Evolutionary conservation across 345 rosid species (phyloP).

Genomic region (Ceriops zippeliana): DNA sequence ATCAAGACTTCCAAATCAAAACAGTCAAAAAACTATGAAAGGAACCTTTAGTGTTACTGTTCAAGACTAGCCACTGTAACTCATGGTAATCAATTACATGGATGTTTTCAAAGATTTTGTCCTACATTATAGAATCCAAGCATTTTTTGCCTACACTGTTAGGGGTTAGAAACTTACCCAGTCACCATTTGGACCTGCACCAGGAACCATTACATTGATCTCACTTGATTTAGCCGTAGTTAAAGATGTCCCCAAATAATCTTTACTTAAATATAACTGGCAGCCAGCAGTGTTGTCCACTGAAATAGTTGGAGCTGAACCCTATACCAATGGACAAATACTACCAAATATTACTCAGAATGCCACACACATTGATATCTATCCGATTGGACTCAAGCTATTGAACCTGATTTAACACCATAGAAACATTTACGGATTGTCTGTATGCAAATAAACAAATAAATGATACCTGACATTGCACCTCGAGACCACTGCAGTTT

Average conservation of each 20-base stretch:
- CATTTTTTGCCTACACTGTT: background rate
- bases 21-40: no score
- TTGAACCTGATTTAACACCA: background rate
- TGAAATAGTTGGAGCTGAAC: conserved; percentile 89
- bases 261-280: conserved; percentile 80
- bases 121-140: background rate
- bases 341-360: conserved; percentile 9
- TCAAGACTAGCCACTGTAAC: background rate
- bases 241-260: conserved; percentile 64
- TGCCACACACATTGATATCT: background rate
- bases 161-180: conserved; percentile 51
- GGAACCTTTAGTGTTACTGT: no score
- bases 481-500: conserved; percentile 86
- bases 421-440: background rate
- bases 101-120: background rate
- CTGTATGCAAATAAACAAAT: background rate
- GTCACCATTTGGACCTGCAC: conserved; percentile 57
- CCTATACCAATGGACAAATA: conserved; percentile 41
- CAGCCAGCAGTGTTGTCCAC: conserved; percentile 88
- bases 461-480: conserved; percentile 85
- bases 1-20: no score
- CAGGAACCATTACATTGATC: conserved; percentile 84
- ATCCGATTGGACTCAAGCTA: background rate
- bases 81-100: background rate
- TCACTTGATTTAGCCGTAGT: conserved; percentile 94